phyloP scores from a whole-genome alignment of 306 rosid genomes.

The Vicia villosa region DNA sequence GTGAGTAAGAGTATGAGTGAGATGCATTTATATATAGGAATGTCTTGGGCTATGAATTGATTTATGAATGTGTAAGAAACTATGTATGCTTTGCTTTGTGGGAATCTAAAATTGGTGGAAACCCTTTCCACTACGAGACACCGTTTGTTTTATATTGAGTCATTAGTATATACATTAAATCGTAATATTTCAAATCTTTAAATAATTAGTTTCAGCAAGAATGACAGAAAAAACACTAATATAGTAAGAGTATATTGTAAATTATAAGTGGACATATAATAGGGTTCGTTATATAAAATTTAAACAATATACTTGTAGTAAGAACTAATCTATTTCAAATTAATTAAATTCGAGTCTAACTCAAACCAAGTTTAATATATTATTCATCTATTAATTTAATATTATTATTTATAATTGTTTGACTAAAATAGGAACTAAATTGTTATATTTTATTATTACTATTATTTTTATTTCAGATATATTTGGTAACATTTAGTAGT shows the following conservation, averaged over 20 bases:
- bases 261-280: no score
- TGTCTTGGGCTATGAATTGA: conserved; percentile 1
- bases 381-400: no score
- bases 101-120: conserved; percentile 62
- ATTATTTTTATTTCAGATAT: no score
- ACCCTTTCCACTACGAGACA: conserved; percentile 64
- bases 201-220: background rate
- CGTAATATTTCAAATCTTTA: background rate
- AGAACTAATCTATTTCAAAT: no score
- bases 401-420: no score
- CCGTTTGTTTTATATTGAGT: conserved; percentile 29
- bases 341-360: no score
- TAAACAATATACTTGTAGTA: no score
- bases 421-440: no score
- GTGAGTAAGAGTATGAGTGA: conserved; percentile 34
- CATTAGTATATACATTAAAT: background rate
- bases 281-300: background rate
- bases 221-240: background rate
- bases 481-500: no score
- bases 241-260: background rate
- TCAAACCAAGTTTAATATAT: no score
- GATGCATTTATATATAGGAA: conserved; percentile 40
- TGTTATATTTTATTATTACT: no score
- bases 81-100: conserved; percentile 18
- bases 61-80: conserved; percentile 15